Conservation (phyloP, 2,329 filamentous ascomycete genomes). For the Aspergillus clavatus region DNA sequence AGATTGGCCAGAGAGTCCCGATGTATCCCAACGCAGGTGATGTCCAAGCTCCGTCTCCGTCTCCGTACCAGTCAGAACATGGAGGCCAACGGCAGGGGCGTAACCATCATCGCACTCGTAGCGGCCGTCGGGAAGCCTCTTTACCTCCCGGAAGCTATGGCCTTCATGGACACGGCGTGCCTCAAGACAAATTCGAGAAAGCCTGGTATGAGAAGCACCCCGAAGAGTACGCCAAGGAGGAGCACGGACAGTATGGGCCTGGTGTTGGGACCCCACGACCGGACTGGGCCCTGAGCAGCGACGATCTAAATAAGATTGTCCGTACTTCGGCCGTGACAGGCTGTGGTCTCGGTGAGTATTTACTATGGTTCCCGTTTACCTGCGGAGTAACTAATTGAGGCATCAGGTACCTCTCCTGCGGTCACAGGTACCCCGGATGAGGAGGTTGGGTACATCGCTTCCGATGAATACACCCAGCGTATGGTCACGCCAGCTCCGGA, state of each 20-base stretch:
- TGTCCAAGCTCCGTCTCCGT: conserved; percentile 88
- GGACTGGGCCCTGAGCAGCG: conserved; percentile 82
- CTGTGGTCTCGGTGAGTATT: conserved; percentile 48
- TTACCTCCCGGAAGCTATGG: conserved; percentile 87
- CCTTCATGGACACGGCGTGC: conserved; percentile 78
- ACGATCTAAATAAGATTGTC: conserved; percentile 86
- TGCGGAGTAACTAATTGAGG: conserved; percentile 8
- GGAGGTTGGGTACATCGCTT: conserved; percentile 82
- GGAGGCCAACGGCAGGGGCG: conserved; percentile 46
- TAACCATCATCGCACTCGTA: conserved; percentile 66
- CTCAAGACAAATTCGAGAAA: conserved; percentile 77
- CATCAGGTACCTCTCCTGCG: conserved; percentile 58
- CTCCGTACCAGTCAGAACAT: conserved; percentile 49
- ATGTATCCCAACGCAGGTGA: conserved; percentile 92
- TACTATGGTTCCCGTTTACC: not conserved
- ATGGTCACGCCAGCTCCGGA: conserved; percentile 60
- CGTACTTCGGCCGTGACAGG: conserved; percentile 57
- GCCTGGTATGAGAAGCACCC: conserved; percentile 93
- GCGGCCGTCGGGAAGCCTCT: conserved; percentile 64
- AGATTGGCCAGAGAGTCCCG: conserved; percentile 87
- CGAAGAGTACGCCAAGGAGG: conserved; percentile 68
- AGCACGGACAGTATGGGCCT: conserved; percentile 60
- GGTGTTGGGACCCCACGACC: conserved; percentile 56
- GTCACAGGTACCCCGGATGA: conserved; percentile 76
- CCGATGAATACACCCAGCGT: conserved; percentile 75